These are phyloP conservation scores for Nigrospora osmanthi DNA, from an alignment of 2,329 filamentous ascomycete species.

Conservation along the genomic window DNA sequence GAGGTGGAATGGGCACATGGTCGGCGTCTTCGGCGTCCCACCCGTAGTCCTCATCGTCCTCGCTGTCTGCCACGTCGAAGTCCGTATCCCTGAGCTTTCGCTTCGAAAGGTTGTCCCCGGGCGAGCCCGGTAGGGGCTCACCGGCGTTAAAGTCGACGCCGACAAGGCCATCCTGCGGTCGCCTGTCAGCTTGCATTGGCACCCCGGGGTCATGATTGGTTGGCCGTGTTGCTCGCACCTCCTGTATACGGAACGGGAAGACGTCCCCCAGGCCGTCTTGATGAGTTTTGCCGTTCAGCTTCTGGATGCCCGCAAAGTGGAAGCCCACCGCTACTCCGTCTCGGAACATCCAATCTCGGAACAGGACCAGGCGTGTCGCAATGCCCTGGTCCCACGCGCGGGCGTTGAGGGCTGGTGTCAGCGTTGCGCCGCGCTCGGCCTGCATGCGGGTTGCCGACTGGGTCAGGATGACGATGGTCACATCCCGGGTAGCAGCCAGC, in stretches of 20 bases:
- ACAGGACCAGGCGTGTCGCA: slow-evolving; percentile 66
- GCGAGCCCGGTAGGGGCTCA: slow-evolving; percentile 22
- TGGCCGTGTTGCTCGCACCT: slow-evolving; percentile 24
- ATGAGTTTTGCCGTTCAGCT: slow-evolving; percentile 46
- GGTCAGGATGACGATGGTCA: slow-evolving; percentile 68
- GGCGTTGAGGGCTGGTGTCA: slow-evolving; percentile 69
- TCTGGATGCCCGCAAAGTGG: slow-evolving; percentile 57
- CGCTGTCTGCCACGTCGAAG: slow-evolving; percentile 53
- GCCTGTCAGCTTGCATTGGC: slow-evolving; percentile 7
- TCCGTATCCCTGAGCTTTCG: slow-evolving; percentile 56
- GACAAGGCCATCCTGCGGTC: slow-evolving; percentile 33
- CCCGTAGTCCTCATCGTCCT: slow-evolving; percentile 59
- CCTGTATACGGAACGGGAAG: slow-evolving; percentile 40
- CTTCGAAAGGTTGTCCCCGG: slow-evolving; percentile 41
- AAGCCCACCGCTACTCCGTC: slow-evolving; percentile 37
- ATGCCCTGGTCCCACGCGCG: slow-evolving; percentile 75
- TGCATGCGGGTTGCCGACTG: slow-evolving; percentile 80
- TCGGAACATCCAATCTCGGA: slow-evolving; percentile 64
- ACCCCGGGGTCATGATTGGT: slow-evolving; percentile 2
- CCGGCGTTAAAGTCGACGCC: slow-evolving; percentile 31
- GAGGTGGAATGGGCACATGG: slow-evolving; percentile 53
- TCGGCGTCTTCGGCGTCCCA: slow-evolving; percentile 63
- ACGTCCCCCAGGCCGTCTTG: slow-evolving; percentile 31
- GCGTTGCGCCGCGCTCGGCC: slow-evolving; percentile 53
- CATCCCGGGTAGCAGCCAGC: slow-evolving; percentile 63